Evolutionary conservation across 805 yeast genomes (phyloP).

Genomic region (Blastobotrys chiropterorum): DNA sequence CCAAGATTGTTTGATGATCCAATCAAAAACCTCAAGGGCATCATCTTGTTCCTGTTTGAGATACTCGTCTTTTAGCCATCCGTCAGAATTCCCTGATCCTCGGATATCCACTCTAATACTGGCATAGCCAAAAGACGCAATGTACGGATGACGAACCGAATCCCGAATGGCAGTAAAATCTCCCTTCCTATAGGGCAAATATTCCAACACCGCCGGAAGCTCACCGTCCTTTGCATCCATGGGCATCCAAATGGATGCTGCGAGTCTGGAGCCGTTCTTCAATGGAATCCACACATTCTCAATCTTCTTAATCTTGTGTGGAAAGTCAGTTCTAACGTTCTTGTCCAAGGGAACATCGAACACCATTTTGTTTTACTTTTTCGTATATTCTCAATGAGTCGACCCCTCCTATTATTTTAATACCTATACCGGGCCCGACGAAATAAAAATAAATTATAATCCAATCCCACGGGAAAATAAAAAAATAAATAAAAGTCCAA

Average conservation of each 20-base stretch:
- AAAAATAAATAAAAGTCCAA: no score
- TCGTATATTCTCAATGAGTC: no score
- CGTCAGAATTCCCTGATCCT: conserved; percentile 41
- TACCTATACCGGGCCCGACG: no score
- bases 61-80: conserved; percentile 37
- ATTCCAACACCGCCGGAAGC: conserved; percentile 39
- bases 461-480: neutral
- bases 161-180: conserved; percentile 43
- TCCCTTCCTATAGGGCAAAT: conserved; percentile 41
- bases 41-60: conserved; percentile 41
- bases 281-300: conserved; percentile 35
- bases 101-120: conserved; percentile 43
- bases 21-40: conserved; percentile 38
- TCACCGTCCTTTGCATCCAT: conserved; percentile 28
- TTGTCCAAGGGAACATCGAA: conserved; percentile 33
- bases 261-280: conserved; percentile 36
- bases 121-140: conserved; percentile 42
- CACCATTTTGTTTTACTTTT: conserved; percentile 33
- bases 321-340: conserved; percentile 31
- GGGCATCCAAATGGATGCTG: conserved; percentile 43
- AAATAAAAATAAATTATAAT: no score
- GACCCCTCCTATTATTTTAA: no score
- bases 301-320: conserved; percentile 30
- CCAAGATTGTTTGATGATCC: conserved; percentile 38
- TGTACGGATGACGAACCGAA: conserved; percentile 41